Evolutionary conservation across 208 protist species (phyloP).

Genomic region (Tritrichomonas musculus): DNA sequence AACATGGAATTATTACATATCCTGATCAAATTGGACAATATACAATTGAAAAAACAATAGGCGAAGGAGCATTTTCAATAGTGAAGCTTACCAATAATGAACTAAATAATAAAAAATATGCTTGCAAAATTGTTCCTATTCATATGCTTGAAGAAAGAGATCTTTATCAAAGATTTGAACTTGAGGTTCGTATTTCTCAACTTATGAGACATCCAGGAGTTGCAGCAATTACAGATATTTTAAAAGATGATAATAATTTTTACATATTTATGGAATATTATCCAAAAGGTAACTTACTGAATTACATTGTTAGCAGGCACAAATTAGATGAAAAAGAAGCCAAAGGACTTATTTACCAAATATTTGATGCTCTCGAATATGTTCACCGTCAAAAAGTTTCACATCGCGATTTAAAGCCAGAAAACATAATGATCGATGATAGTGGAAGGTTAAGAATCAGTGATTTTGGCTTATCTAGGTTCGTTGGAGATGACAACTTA

Average conservation of each 20-base stretch:
- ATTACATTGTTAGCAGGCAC: background rate
- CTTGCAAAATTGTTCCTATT: background rate
- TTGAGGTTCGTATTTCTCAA: constrained; percentile 40
- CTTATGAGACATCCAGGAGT: constrained; percentile 48
- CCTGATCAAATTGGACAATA: no score
- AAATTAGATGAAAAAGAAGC: background rate
- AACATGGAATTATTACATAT: no score
- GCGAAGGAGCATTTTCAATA: no score
- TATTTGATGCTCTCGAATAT: background rate
- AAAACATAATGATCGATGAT: constrained; percentile 6
- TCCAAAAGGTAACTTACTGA: background rate
- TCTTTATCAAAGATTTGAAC: constrained; percentile 29
- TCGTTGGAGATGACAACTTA: background rate
- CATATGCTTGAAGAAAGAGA: background rate
- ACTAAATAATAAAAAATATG: no score
- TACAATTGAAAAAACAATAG: no score
- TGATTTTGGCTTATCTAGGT: background rate
- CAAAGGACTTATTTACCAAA: background rate
- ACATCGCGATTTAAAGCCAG: background rate
- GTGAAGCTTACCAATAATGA: no score
- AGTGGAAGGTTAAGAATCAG: background rate
- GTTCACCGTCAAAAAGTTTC: background rate
- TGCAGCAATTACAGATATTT: constrained; percentile 45
- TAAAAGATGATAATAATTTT: constrained; percentile 28
- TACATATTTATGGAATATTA: constrained; percentile 34